Conservation (phyloP, 2,329 filamentous ascomycete species). For the Colletotrichum australisinense region DNA sequence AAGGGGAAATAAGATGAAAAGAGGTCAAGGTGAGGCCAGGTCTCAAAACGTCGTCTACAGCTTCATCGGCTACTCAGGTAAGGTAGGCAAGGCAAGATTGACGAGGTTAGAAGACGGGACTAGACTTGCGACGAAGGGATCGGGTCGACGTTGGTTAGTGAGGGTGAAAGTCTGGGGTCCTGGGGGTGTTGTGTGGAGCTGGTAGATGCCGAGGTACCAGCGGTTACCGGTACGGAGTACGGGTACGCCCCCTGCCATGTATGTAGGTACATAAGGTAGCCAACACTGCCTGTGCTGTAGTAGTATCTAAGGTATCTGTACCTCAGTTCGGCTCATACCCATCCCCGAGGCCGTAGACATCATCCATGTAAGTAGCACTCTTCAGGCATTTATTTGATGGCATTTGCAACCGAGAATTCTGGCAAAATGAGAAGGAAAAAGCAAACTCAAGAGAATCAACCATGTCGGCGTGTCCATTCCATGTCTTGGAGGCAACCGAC, state of each 20-base stretch:
- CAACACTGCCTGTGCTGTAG: no score
- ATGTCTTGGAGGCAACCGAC: neutral
- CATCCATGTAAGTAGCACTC: neutral
- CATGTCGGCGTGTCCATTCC: neutral
- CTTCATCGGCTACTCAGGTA: neutral
- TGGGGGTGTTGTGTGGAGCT: constrained; percentile 3
- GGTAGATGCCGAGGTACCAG: constrained; percentile 33
- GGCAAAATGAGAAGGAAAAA: neutral
- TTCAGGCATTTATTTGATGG: neutral
- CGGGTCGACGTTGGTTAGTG: no score
- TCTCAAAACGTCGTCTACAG: neutral
- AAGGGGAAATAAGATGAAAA: neutral
- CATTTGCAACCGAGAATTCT: neutral
- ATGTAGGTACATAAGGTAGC: no score
- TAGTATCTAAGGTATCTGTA: no score
- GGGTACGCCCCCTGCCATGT: neutral
- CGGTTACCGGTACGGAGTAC: constrained; percentile 6
- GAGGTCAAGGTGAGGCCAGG: neutral
- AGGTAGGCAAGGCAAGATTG: neutral
- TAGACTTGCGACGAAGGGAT: neutral
- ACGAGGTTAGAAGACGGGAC: neutral
- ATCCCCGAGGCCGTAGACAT: no score
- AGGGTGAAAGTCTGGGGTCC: neutral
- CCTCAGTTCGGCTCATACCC: neutral
- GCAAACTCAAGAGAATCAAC: neutral